Evolutionary conservation across 228 moss, liverwort and hornwort genomes (phyloP), one percentile per base, ranked within the genome.

Genomic region (Sphagnum magellanicum): DNA sequence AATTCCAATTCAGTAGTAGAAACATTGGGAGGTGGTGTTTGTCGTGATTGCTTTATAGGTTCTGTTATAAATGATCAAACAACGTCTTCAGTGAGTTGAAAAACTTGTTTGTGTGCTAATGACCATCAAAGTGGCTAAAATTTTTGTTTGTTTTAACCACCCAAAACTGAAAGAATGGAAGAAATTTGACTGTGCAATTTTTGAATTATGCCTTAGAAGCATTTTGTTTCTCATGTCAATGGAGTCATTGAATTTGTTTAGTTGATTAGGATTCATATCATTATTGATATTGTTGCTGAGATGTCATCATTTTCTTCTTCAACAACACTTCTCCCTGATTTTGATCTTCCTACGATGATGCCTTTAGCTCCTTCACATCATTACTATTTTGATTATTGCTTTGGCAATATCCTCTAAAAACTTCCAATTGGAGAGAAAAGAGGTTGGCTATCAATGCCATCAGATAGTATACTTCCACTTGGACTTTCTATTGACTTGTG

Each of bases 391-490:
- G 47, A 32, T 2, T 32, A 32, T 32, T 32, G 32, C 32, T 12
- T 48, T 4, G 50, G 50, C 10, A 46, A 6, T 64, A 13, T 64
- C 49, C 65, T 60, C 64, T 52, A 64, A 12, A 12, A 49, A 73
- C 87, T 83, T 57, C 83, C 87, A 12, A 80, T 67, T 52, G 81
- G 73, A 72, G 83, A 76, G 61, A 75, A 4, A 49, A 73, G 12
- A 13, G 66, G 4, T 8, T 81, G 76, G 51, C 72, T 76, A 51
- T 83, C 81, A 32, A 76, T 71, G 63, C 78, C 83, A 52, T 83
- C 83, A 52, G 72, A 70, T 51, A 76, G 64, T 49, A 46, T 13
- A 49, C 10, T 49, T 9, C 12, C 49, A 8, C 10, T 8, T 46
- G 46, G 32, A 8, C 49, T 14, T 48, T 49, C 47, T 48, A 49